These are phyloP conservation scores for Citeromyces nyonsensis DNA, from an alignment of 805 yeast species.

Conservation along the genomic window DNA sequence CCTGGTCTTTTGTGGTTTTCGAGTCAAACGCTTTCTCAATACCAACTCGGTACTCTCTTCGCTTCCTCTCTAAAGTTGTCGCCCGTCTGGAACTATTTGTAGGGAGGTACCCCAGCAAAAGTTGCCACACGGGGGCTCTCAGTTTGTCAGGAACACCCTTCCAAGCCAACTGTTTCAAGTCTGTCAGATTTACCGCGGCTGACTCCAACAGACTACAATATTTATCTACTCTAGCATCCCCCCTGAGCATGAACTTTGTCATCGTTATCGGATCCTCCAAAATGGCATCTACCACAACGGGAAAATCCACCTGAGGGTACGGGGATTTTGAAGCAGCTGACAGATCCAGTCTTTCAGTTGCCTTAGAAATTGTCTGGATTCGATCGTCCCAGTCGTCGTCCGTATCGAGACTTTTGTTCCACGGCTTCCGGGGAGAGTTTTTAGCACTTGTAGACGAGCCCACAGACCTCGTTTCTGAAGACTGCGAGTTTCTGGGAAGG, in stretches of 20 bases:
- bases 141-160: constrained; percentile 79
- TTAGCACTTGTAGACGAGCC: neutral
- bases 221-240: too few relatives aligned
- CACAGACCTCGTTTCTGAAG: neutral
- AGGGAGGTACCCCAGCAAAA: constrained; percentile 81
- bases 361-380: constrained; percentile 10
- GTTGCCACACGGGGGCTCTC: constrained; percentile 80
- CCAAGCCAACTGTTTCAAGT: constrained; percentile 76
- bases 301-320: too few relatives aligned
- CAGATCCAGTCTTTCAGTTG: too few relatives aligned
- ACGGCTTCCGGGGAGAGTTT: constrained; percentile 9
- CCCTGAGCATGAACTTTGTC: constrained; percentile 41
- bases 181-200: constrained; percentile 48
- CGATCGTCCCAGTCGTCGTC: constrained; percentile 89
- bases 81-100: constrained; percentile 66
- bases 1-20: constrained; percentile 38
- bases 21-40: constrained; percentile 41
- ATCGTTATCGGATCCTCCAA: constrained; percentile 16
- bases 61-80: constrained; percentile 55
- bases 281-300: too few relatives aligned
- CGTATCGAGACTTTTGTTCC: constrained; percentile 40
- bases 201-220: constrained; percentile 16
- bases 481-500: constrained; percentile 1
- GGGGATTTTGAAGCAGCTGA: too few relatives aligned
- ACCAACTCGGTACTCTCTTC: constrained; percentile 76